phyloP scores from a whole-genome alignment of 345 rosid species.

The Acer yangbiense region DNA sequence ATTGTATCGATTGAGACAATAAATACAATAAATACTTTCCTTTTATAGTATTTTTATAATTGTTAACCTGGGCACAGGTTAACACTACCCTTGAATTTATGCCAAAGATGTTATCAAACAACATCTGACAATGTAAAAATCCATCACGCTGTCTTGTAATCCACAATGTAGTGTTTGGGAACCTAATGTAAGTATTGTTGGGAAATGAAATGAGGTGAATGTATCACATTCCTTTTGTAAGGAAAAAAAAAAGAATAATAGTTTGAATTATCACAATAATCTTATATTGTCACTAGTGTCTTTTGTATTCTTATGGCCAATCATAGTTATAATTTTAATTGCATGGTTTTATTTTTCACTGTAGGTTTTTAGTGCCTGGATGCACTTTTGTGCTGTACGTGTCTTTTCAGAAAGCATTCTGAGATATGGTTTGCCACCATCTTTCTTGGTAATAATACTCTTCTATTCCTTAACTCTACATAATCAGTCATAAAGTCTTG shows the following conservation, averaged over 20 bases:
- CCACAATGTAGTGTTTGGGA: not conserved
- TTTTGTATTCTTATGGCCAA: not conserved
- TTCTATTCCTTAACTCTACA: conserved; percentile 9
- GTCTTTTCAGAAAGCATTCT: conserved; percentile 91
- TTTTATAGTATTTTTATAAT: too few species aligned
- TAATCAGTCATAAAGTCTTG: conserved; percentile 8
- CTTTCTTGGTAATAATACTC: conserved; percentile 72
- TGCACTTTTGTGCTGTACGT: conserved; percentile 99
- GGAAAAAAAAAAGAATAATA: not conserved
- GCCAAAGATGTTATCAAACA: not conserved
- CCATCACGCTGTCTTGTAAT: not conserved
- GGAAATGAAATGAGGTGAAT: not conserved
- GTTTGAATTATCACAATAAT: not conserved
- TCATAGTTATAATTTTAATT: not conserved
- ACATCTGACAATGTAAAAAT: not conserved
- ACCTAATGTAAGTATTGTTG: not conserved
- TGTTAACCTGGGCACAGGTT: too few species aligned
- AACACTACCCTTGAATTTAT: not conserved
- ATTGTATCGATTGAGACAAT: too few species aligned
- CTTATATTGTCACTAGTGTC: not conserved
- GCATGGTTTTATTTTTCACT: conserved; percentile 17
- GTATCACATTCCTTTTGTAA: not conserved
- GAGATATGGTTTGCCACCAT: conserved; percentile 97
- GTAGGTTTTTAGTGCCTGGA: conserved; percentile 98
- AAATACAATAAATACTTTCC: too few species aligned